Base-by-base conservation (phyloP, 371 early-diverging fungal species). In the Basidiobolus meristosporus region DNA sequence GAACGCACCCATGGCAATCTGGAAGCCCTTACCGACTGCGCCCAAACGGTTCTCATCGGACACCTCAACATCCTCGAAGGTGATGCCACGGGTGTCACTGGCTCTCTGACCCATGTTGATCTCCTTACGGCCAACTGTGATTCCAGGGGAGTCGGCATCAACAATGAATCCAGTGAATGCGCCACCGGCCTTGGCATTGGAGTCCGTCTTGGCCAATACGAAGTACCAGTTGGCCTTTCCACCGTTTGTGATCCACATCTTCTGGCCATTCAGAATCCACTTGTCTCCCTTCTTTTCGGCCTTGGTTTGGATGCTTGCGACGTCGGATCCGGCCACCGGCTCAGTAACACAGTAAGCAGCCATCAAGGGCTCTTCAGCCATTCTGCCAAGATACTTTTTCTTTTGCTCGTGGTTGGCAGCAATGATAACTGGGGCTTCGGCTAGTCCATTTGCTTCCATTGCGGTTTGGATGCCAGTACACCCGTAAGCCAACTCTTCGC, bases 171-270 rank as follows among this genome's bases (percentile, higher is more conserved):
- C 93, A 17, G 93, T 91, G 54, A 95, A 92, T 3, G 90, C 93
- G 44, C 73, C 75, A 39, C 92, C 92, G 17, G 93, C 63, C 29
- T 52, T 62, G 18, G 82, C 87, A 17, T 50, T 60, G 14, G 73
- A 63, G 50, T 79, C 82, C 11, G 92, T 92, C 51, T 78, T 78
- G 36, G 96, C 93, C 33, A 95, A 67, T n/a, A 95, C 79, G 62
- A 95, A 95, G 80, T 74, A 92, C 93, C 93, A 95, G 66, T 95
- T 90, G 51, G 96, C 96, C 53, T 91, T 77, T 20, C 90, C 91
- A 35, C 86, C 83, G 52, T 92, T 91, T 41, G 96, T 95, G 53
- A 95, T 95, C 93, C 97, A 96, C 67, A 90, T 78, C 62, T 92
- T 92, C 48, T 80, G 82, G n/a, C 86, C 87, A 38, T 83, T 87